These are phyloP conservation scores for Sporothrix schenckii DNA, from an alignment of 2,329 filamentous ascomycete species.

Conservation along the genomic window DNA sequence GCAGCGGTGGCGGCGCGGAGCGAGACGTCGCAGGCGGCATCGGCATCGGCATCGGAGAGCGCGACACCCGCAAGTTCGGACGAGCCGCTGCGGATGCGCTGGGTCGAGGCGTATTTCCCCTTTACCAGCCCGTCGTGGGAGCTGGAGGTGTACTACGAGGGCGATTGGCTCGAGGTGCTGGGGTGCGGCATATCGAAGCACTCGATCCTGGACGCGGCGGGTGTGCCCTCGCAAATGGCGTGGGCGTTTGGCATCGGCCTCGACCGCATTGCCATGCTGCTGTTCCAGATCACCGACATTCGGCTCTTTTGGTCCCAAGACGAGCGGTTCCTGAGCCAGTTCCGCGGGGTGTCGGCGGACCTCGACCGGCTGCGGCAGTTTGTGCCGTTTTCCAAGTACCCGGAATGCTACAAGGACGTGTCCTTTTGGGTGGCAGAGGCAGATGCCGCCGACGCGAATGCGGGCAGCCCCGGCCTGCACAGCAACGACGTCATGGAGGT, in stretches of 20 bases:
- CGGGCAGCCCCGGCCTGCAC: conserved; percentile 61
- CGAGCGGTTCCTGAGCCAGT: conserved; percentile 82
- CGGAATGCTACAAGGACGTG: conserved; percentile 86
- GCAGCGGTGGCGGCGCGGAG: conserved; percentile 55
- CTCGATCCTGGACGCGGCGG: conserved; percentile 74
- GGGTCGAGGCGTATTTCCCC: conserved; percentile 97
- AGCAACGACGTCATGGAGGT: conserved; percentile 98
- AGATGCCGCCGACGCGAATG: conserved; percentile 44
- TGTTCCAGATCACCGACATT: conserved; percentile 96
- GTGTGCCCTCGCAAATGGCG: conserved; percentile 72
- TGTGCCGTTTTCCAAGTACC: conserved; percentile 87
- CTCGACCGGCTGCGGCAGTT: conserved; percentile 63
- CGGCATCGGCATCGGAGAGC: no score
- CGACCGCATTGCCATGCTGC: conserved; percentile 94
- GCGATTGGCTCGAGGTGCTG: conserved; percentile 93
- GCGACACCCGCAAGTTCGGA: conserved; percentile 42
- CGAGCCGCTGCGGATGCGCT: conserved; percentile 82
- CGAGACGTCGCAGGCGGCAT: not conserved
- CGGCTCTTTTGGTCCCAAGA: conserved; percentile 94
- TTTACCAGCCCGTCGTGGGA: conserved; percentile 97
- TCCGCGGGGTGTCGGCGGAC: conserved; percentile 63
- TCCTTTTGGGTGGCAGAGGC: conserved; percentile 76
- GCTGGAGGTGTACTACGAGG: conserved; percentile 90
- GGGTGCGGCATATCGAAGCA: conserved; percentile 92
- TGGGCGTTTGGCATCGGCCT: conserved; percentile 97